Percentiles rank a stretch among this genome's conserved stretches.
Conservation (phyloP, 371 early-diverging fungal genomes). For the Gilbertella persicaria region DNA sequence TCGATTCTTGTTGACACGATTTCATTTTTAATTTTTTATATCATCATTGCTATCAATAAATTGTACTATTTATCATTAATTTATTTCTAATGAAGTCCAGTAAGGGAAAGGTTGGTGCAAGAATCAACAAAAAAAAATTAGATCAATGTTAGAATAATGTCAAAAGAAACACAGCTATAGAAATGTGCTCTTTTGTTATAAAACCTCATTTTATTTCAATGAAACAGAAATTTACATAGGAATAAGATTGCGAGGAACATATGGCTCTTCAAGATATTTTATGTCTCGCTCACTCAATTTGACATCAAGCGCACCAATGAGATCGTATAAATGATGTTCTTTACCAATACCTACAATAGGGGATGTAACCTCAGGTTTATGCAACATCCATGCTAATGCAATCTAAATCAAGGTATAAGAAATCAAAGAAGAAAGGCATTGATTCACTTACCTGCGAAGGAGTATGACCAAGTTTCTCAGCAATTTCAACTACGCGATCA, state of each 20-base stretch:
- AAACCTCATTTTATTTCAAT: neutral
- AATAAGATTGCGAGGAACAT: conserved; percentile 19
- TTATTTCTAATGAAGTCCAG: too few species aligned
- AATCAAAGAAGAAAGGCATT: neutral
- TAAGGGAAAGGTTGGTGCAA: too few species aligned
- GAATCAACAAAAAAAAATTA: too few species aligned
- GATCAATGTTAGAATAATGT: too few species aligned
- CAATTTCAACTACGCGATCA: conserved; percentile 45
- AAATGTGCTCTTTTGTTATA: too few species aligned
- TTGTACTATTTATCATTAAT: too few species aligned
- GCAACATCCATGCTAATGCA: conserved; percentile 52
- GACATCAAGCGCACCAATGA: conserved; percentile 29
- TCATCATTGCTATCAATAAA: too few species aligned
- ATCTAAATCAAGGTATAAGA: conserved; percentile 1
- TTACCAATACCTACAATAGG: conserved; percentile 46
- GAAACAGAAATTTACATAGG: conserved; percentile 13
- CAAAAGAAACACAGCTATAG: too few species aligned
- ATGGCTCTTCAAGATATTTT: conserved; percentile 28
- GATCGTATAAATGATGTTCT: conserved; percentile 33
- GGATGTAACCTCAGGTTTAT: conserved; percentile 37
- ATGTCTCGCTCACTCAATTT: conserved; percentile 44
- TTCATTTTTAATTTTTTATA: too few species aligned
- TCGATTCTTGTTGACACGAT: neutral
- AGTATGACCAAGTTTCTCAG: conserved; percentile 35
- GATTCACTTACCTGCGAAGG: conserved; percentile 20